Evolutionary conservation across 2,329 filamentous ascomycete genomes (phyloP).

Genomic region (Parastagonospora nodorum): DNA sequence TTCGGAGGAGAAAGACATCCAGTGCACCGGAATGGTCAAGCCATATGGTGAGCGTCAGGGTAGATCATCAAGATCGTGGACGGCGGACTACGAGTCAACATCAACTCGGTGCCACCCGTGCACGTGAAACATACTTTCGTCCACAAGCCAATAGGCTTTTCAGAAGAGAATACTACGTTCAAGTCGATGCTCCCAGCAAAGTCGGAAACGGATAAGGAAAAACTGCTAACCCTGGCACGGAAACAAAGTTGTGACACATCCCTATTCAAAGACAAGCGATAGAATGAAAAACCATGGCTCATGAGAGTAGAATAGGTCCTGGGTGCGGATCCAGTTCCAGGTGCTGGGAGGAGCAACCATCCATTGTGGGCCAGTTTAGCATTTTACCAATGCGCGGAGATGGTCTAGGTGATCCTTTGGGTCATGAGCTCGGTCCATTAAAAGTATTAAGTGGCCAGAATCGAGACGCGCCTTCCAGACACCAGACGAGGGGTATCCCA

Average conservation of each 20-base stretch:
- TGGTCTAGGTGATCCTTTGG: slow-evolving; percentile 23
- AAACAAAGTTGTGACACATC: slow-evolving; percentile 14
- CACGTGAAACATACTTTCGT: slow-evolving; percentile 1
- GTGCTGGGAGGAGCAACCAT: slow-evolving; percentile 22
- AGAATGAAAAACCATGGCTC: slow-evolving; percentile 17
- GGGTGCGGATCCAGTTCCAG: slow-evolving; percentile 17
- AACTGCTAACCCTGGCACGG: slow-evolving; percentile 18
- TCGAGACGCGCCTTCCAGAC: slow-evolving; percentile 40
- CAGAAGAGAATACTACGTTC: slow-evolving; percentile 11
- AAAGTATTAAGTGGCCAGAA: slow-evolving; percentile 32
- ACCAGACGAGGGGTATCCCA: slow-evolving; percentile 43
- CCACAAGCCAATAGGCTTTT: slow-evolving; percentile 1
- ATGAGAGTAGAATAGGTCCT: slow-evolving; percentile 16
- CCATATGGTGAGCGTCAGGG: neutral
- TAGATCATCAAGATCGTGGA: neutral
- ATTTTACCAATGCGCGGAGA: slow-evolving; percentile 8
- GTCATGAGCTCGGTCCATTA: slow-evolving; percentile 31
- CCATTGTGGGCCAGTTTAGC: slow-evolving; percentile 35
- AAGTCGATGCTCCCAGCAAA: neutral
- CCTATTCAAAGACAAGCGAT: slow-evolving; percentile 15
- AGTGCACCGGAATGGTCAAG: slow-evolving; percentile 6
- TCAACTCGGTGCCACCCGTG: neutral
- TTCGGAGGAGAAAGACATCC: slow-evolving; percentile 26
- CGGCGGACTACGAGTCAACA: neutral
- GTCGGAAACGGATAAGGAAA: slow-evolving; percentile 5